Conservation (phyloP, 1,284 basidiomycete species). For the Hortiboletus rubellus region DNA sequence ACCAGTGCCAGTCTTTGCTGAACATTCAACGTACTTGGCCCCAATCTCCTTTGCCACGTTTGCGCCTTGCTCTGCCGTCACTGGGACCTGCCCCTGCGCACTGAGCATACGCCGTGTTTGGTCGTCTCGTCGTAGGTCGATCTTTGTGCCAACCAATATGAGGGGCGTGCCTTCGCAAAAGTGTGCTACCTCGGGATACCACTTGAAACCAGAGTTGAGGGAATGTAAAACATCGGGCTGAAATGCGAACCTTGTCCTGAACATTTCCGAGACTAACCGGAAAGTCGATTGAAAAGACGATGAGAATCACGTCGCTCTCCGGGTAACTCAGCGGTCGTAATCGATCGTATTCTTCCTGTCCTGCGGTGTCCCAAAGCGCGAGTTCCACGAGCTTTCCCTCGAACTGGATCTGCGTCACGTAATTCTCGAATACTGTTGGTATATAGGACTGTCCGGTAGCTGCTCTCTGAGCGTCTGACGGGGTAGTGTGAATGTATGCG, state of each 20-base stretch:
- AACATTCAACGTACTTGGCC: slow-evolving; percentile 95
- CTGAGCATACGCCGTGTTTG: slow-evolving; percentile 89
- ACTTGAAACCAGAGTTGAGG: slow-evolving; percentile 51
- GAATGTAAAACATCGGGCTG: background rate
- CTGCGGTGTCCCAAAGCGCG: slow-evolving; percentile 97
- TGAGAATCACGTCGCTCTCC: slow-evolving; percentile 94
- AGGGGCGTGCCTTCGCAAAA: slow-evolving; percentile 95
- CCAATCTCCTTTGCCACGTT: slow-evolving; percentile 88
- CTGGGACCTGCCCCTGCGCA: slow-evolving; percentile 87
- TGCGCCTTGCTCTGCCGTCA: slow-evolving; percentile 78
- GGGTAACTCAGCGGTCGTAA: slow-evolving; percentile 93
- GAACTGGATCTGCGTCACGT: slow-evolving; percentile 86
- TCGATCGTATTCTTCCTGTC: slow-evolving; percentile 97
- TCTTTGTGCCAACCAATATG: slow-evolving; percentile 94
- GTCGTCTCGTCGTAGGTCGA: slow-evolving; percentile 84
- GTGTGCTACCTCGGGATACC: slow-evolving; percentile 97
- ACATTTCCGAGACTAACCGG: slow-evolving; percentile 94
- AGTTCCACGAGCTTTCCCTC: slow-evolving; percentile 92
- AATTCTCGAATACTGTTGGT: slow-evolving; percentile 98
- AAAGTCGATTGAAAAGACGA: slow-evolving; percentile 97
- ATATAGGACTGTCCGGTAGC: slow-evolving; percentile 78
- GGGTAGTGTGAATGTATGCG: slow-evolving; percentile 24
- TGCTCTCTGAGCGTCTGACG: slow-evolving; percentile 12
- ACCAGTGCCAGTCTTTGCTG: slow-evolving; percentile 86
- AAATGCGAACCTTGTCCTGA: slow-evolving; percentile 75